These are phyloP conservation scores for Pseudogymnoascus sp. DNA, from an alignment of 2,329 filamentous ascomycete genomes.

Conservation along the genomic window DNA sequence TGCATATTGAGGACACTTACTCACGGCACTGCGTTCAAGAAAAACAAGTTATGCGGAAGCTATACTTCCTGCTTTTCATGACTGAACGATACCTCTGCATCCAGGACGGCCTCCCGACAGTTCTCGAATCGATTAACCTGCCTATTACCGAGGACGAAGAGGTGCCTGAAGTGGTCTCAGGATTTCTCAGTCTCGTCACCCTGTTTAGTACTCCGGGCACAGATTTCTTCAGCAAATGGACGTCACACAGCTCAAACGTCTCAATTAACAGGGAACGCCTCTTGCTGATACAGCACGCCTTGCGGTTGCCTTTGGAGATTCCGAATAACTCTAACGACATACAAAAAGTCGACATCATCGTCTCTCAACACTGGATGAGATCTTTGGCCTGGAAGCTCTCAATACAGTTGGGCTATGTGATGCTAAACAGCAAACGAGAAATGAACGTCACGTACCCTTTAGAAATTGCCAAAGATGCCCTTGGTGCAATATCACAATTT, in stretches of 20 bases:
- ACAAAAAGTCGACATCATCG: no score
- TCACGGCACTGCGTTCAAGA: slow-evolving; percentile 1
- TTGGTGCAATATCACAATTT: not conserved
- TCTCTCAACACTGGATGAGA: not conserved
- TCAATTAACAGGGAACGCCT: no score
- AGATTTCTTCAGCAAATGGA: no score
- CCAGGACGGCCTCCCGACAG: slow-evolving; percentile 3
- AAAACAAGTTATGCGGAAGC: slow-evolving; percentile 4
- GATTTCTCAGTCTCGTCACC: not conserved
- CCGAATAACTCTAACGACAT: no score
- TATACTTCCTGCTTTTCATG: slow-evolving; percentile 8
- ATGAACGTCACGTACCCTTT: slow-evolving; percentile 1
- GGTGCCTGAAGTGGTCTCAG: not conserved
- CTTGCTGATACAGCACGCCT: no score
- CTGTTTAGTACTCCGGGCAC: not conserved
- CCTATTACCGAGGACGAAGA: slow-evolving; percentile 7
- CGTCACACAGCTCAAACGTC: no score
- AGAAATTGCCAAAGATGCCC: no score
- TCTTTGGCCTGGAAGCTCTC: slow-evolving; percentile 4
- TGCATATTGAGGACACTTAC: slow-evolving; percentile 9
- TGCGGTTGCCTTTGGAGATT: no score
- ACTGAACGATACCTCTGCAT: slow-evolving; percentile 8
- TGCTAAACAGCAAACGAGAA: slow-evolving; percentile 8
- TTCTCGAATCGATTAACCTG: slow-evolving; percentile 4
- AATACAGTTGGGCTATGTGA: not conserved